Evolutionary conservation across 1,284 basidiomycete species (phyloP), one percentile per base, ranked within the genome.

Genomic region (Vanrija sp.): DNA sequence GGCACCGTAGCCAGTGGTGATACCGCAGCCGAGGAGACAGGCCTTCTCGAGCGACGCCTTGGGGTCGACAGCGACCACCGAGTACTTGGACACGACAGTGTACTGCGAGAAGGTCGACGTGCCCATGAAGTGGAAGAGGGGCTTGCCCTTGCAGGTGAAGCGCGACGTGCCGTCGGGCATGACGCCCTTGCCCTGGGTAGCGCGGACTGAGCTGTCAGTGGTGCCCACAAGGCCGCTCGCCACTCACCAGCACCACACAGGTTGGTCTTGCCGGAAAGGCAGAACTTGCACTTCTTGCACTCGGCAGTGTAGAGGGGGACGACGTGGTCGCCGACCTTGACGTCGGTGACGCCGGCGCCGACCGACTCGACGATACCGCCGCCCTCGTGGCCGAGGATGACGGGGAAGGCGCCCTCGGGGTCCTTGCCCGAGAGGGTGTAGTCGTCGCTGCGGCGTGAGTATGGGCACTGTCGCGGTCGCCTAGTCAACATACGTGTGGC

Each of bases 41-140:
- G 93, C 89, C 73, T 93, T 96, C 49, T 98, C 88, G 27, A 98
- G 83, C 10, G 91, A 89, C 1, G 95, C 96, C 64, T 84, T 80
- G 59, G 84, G 81, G 78, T 88, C 85, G 59, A 98, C 85, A 22
- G 89, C 85, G 41, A 98, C 95, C 20, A 99, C 89, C 31, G 94
- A 98, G 59, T 93, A 93, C 68, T 99, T 91, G 47, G 92, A 90
- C 5, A 98, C 93, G 53, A 98, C 96, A 12, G 96, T 98, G 81
- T 98, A 99, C 76, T 98, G 94, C 22, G 92, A 94, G 79, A 99
- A 98, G 5, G 95, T 96, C 43, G 94, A 97, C 20, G 88, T 91
- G 45, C 95, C 95, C 96, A 98, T 99, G 90, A 98, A 99, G 77
- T 98, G 94, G 73, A 85, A 81, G 62, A 99, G 82, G 49, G 86